Evolutionary conservation across 73 alveolate genomes (phyloP), one percentile per base, ranked within the genome.

Genomic region (Paramecium sexaurelia): DNA sequence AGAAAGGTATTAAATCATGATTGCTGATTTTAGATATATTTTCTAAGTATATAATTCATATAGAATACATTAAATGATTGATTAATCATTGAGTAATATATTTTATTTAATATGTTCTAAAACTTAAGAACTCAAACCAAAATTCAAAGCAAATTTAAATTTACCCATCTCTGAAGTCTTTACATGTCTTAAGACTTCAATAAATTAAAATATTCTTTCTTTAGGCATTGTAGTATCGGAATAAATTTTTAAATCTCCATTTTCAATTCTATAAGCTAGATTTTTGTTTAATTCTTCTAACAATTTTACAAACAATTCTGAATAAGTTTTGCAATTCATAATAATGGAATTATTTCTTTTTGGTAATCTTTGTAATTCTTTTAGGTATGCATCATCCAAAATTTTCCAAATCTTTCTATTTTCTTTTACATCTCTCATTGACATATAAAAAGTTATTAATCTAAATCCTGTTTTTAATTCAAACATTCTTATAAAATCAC

Each of bases 141-240:
- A 86, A 41, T 86, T 86, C 0, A 71, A 86, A 5, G 84, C 84
- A 57, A 86, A 86, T 24, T 86, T 86, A 24, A 86, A 75, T 55
- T 86, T 86, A 6, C 87, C 93, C 93, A 86, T 86, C 32, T 86
- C 93, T 20, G 26, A 39, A 13, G 93, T 86, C 36, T 29, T 86
- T 0, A 86, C 93, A 61, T 75, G 82, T 61, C 93, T 86, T 11
- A 86, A 27, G 26, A 86, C 68, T 86, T 86, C 93, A 66, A 86
- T 86, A 33, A 86, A 75, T 66, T 86, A 86, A 61, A 86, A 86
- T 57, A 71, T 86, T 86, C 93, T 86, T 19, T 71, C 82, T 86
- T 75, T 86, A 37, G 82, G 61, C 93, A 86, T 86, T 5, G 22
- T 61, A 19, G 84, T 61, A 56, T 86, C 93, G 22, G 15, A 39